phyloP scores from a whole-genome alignment of 306 rosid genomes.

The Prunus armeniaca region DNA sequence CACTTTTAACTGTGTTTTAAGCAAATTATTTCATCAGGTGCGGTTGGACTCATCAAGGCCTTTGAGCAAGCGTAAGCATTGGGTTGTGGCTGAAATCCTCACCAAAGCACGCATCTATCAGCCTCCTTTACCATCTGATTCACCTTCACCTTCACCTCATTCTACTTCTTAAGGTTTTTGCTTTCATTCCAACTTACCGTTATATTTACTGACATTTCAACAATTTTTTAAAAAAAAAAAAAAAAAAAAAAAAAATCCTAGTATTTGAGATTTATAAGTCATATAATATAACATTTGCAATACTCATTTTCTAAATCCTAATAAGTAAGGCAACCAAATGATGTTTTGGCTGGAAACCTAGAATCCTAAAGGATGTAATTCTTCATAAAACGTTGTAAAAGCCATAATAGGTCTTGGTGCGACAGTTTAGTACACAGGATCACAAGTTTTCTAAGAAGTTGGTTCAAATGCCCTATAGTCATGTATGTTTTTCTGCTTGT shows the following conservation, averaged over 20 bases:
- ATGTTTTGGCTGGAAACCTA: background rate
- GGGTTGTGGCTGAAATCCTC: slow-evolving; percentile 85
- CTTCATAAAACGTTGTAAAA: background rate
- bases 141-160: slow-evolving; percentile 7
- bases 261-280: background rate
- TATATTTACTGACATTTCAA: background rate
- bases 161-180: slow-evolving; percentile 15
- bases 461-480: background rate
- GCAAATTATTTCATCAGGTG: slow-evolving; percentile 46
- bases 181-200: background rate
- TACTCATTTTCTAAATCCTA: background rate
- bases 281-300: background rate
- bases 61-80: slow-evolving; percentile 75
- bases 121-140: slow-evolving; percentile 40
- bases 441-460: background rate
- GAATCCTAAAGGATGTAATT: background rate
- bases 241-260: background rate
- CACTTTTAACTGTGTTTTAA: background rate
- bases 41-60: slow-evolving; percentile 76
- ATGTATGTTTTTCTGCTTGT: background rate
- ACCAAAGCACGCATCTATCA: slow-evolving; percentile 77
- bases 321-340: background rate
- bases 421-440: background rate
- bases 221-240: background rate
- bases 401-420: background rate